A percentile compares a stretch with the other conserved stretches of the same genome.
phyloP scores from a whole-genome alignment of 2,329 filamentous ascomycete species.

The Penicillium thymicola region DNA sequence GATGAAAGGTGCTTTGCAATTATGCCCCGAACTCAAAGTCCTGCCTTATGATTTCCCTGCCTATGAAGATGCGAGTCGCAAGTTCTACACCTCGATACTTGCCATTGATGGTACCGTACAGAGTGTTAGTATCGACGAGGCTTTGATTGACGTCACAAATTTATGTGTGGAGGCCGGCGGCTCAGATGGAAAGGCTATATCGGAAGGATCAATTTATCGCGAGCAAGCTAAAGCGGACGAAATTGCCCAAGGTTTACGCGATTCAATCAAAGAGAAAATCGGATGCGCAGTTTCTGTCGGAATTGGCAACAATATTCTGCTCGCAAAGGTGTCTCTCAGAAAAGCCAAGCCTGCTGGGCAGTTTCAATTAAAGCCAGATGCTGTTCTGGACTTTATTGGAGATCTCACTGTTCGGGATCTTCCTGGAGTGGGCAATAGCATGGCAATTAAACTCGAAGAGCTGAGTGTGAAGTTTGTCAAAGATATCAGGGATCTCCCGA shows the following conservation, averaged over 20 bases:
- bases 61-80: conserved; percentile 85
- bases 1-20: conserved; percentile 85
- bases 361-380: conserved; percentile 78
- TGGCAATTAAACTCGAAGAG: conserved; percentile 82
- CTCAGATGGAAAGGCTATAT: conserved; percentile 62
- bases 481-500: conserved; percentile 73
- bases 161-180: conserved; percentile 64
- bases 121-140: conserved; percentile 96
- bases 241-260: conserved; percentile 65
- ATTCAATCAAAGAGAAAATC: conserved; percentile 68
- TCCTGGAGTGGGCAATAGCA: conserved; percentile 88
- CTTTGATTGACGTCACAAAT: conserved; percentile 76
- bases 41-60: conserved; percentile 94
- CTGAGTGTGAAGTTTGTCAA: conserved; percentile 77
- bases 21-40: conserved; percentile 82
- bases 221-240: conserved; percentile 77
- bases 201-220: conserved; percentile 67
- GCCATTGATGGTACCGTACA: conserved; percentile 79
- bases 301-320: conserved; percentile 84
- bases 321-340: conserved; percentile 84
- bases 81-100: conserved; percentile 83
- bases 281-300: conserved; percentile 88
- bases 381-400: conserved; percentile 72
- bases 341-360: conserved; percentile 95
- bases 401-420: conserved; percentile 74